phyloP scores from a whole-genome alignment of 129 eudicot genomes.

The Flaveria robusta region DNA sequence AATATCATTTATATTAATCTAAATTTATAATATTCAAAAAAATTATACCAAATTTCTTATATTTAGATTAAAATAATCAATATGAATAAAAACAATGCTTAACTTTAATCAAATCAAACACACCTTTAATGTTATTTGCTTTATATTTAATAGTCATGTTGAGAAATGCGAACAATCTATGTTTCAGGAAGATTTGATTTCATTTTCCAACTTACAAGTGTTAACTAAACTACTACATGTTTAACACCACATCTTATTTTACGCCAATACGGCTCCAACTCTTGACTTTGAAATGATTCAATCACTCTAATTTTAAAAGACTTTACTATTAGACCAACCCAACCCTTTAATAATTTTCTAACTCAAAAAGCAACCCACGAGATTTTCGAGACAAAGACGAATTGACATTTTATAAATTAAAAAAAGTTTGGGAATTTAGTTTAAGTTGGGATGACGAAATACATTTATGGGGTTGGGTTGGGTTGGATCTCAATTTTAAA shows the following conservation, averaged over 20 bases:
- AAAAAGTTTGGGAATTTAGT: not conserved
- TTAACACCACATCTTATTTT: no score
- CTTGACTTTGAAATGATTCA: no score
- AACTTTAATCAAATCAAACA: not conserved
- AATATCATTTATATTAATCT: not conserved
- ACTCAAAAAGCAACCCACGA: not conserved
- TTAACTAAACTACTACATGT: no score
- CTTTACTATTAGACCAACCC: no score
- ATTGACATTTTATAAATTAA: not conserved
- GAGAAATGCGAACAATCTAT: not conserved
- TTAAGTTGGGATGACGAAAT: not conserved
- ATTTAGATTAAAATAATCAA: not conserved
- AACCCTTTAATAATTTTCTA: no score
- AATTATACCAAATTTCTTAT: not conserved
- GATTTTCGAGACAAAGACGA: not conserved
- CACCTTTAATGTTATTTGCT: not conserved
- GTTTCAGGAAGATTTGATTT: not conserved
- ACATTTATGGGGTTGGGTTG: not conserved
- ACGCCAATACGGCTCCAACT: no score
- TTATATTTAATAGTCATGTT: no score
- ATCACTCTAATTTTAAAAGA: no score
- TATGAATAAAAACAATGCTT: not conserved
- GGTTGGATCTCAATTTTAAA: not conserved
- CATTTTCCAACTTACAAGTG: no score
- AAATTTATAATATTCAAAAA: not conserved